Base-by-base conservation (phyloP, 129 eudicot genomes). In the Flaveria sonorensis region DNA sequence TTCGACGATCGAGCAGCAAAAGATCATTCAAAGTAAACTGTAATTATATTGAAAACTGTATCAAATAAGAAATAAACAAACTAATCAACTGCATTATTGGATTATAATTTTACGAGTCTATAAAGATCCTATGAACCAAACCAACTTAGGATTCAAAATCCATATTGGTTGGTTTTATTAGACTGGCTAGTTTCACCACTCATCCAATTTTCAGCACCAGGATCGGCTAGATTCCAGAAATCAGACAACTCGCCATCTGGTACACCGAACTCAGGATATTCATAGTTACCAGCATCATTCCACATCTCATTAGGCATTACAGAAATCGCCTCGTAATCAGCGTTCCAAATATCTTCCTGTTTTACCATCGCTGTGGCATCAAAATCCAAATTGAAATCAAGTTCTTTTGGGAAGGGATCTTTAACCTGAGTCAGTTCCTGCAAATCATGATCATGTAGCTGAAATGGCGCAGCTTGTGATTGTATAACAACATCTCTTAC, bases 331-430 rank as follows among this genome's bases (percentile, higher is more conserved):
- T 82, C 89, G 39, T 83, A 74, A 20, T 86, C 90, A 68, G 59
- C 81, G 82, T 78, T 80, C 97, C 97, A 92, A 16, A 77, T 13
- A n/a, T 81, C 96, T 65, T 88, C 91, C 81, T 81, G 96, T 52
- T 78, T 83, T 55, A 71, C 79, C 56, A 88, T 51, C n/a, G 77
- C 74, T 14, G 60, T 42, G 19, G 70, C 55, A 50, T 74, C 86
- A 16, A 30, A 74, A 43, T 40, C 76, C 32, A 83, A 57, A 30
- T 66, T 43, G 14, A 77, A 70, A 47, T 59, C 86, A 68, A 32
- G 74, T 73, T 82, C 84, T 74, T 74, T 81, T 40, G 6, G 23
- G 51, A 39, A 14, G 1, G 65, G 80, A 79, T 85, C 91, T 53
- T 46, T 46, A 46, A 70, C 10, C 46, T 63, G 78, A 26, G 59